phyloP scores from a whole-genome alignment of 2,329 filamentous ascomycete species.

The Monilinia aucupariae region DNA sequence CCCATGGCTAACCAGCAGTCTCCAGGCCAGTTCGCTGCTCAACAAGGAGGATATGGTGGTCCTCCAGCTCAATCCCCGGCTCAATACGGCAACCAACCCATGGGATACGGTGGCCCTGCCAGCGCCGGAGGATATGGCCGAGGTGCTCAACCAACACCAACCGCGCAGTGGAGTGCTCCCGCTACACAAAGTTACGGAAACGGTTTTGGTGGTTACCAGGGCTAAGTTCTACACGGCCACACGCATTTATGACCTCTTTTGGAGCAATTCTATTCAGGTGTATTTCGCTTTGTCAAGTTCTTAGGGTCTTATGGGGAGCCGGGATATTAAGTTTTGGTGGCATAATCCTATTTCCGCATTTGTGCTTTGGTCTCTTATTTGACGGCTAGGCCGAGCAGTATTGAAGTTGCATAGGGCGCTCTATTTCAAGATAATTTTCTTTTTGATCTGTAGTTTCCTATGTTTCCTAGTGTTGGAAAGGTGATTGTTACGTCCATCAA shows the following conservation, averaged over 20 bases:
- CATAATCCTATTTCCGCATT: slow-evolving; percentile 27
- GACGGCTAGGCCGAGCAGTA: slow-evolving; percentile 29
- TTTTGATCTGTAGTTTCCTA: slow-evolving; percentile 28
- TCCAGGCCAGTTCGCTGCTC: slow-evolving; percentile 50
- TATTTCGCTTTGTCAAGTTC: slow-evolving; percentile 23
- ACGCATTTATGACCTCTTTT: slow-evolving; percentile 16
- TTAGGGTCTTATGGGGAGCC: slow-evolving; percentile 21
- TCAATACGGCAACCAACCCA: slow-evolving; percentile 61
- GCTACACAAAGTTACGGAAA: slow-evolving; percentile 57
- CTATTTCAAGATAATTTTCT: slow-evolving; percentile 31
- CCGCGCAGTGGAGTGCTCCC: slow-evolving; percentile 43
- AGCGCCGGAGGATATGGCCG: slow-evolving; percentile 83
- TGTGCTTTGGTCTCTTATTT: slow-evolving; percentile 23
- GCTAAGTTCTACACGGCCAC: slow-evolving; percentile 37
- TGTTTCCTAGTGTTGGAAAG: slow-evolving; percentile 32
- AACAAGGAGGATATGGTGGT: slow-evolving; percentile 62
- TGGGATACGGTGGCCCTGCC: slow-evolving; percentile 65
- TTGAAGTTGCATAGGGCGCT: slow-evolving; percentile 31
- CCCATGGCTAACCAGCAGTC: slow-evolving; percentile 38
- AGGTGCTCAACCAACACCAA: slow-evolving; percentile 47
- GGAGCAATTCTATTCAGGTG: slow-evolving; percentile 18
- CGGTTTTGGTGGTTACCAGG: slow-evolving; percentile 59
- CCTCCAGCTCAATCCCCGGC: slow-evolving; percentile 57
- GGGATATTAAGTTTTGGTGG: slow-evolving; percentile 30
- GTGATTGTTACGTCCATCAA: slow-evolving; percentile 32